A percentile compares a stretch with the other conserved stretches of the same genome.
phyloP scores from a whole-genome alignment of 441 rosid genomes.

The Manihot esculenta region DNA sequence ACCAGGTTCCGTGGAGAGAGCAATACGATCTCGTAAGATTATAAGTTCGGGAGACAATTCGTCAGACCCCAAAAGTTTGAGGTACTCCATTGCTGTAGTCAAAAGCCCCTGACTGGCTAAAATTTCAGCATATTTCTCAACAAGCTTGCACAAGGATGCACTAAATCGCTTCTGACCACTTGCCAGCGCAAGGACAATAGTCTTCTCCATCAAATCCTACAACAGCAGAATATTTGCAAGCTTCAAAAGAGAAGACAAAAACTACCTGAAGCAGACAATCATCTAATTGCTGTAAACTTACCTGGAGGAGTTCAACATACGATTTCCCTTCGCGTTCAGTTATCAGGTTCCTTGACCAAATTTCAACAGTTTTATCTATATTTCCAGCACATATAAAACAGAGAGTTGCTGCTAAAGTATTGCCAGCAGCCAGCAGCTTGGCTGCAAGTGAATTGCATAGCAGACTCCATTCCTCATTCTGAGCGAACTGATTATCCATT shows the following conservation, averaged over 20 bases:
- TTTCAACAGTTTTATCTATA: constrained; percentile 95
- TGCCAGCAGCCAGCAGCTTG: constrained; percentile 72
- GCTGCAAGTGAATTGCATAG: constrained; percentile 89
- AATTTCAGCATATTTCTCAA: constrained; percentile 98
- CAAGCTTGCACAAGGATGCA: constrained; percentile 94
- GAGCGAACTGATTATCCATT: constrained; percentile 71
- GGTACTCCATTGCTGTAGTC: constrained; percentile 69
- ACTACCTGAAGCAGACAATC: neutral
- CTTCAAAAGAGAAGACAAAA: constrained; percentile 9
- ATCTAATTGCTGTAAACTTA: constrained; percentile 33
- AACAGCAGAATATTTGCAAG: constrained; percentile 24
- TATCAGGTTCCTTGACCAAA: constrained; percentile 89
- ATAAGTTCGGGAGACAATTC: constrained; percentile 86
- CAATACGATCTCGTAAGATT: constrained; percentile 84
- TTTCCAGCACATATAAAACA: constrained; percentile 98
- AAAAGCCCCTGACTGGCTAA: constrained; percentile 98
- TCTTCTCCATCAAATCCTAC: constrained; percentile 99
- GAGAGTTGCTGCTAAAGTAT: constrained; percentile 85
- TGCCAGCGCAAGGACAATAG: constrained; percentile 95
- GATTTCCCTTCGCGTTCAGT: constrained; percentile 68
- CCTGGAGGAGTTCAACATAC: constrained; percentile 92
- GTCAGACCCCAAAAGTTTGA: constrained; percentile 82
- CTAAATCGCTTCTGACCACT: constrained; percentile 92
- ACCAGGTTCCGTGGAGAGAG: constrained; percentile 70
- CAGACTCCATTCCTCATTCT: constrained; percentile 82